Evolutionary conservation across 1,284 basidiomycete species (phyloP).

Genomic region (Sanghuangporus weigelae): DNA sequence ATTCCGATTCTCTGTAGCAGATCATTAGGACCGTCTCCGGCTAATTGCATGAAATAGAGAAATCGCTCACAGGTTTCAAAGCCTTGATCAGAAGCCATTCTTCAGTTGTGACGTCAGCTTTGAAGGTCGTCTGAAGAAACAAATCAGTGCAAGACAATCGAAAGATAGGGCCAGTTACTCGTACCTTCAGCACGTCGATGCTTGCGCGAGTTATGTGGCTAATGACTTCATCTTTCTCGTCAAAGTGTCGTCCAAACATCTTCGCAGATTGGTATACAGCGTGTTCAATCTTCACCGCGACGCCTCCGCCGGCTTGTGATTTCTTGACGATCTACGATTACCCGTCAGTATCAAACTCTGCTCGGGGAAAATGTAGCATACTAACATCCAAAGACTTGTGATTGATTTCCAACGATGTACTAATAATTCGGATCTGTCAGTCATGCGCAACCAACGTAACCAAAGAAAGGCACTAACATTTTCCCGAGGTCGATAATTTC

Average conservation of each 20-base stretch:
- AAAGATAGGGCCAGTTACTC: not conserved
- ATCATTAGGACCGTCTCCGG: not conserved
- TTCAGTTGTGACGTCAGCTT: slow-evolving; percentile 84
- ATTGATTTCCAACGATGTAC: slow-evolving; percentile 93
- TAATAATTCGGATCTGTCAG: slow-evolving; percentile 28
- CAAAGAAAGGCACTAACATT: slow-evolving; percentile 55
- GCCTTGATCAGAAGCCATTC: slow-evolving; percentile 95
- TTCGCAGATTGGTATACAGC: slow-evolving; percentile 94
- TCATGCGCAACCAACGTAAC: not conserved
- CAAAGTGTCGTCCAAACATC: slow-evolving; percentile 92
- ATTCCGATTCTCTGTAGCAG: slow-evolving; percentile 5
- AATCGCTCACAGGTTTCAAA: slow-evolving; percentile 71
- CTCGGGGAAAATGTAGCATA: not conserved
- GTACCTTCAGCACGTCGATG: slow-evolving; percentile 91
- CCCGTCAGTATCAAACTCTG: slow-evolving; percentile 26
- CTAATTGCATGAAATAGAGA: not conserved
- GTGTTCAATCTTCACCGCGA: slow-evolving; percentile 98
- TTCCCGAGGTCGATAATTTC: slow-evolving; percentile 92
- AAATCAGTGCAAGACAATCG: slow-evolving; percentile 11
- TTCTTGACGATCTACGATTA: slow-evolving; percentile 79
- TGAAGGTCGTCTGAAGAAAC: slow-evolving; percentile 67
- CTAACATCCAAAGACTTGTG: slow-evolving; percentile 76
- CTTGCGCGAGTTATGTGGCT: slow-evolving; percentile 89
- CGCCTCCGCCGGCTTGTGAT: slow-evolving; percentile 89
- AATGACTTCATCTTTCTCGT: slow-evolving; percentile 92